Evolutionary conservation across 192 early-diverging fungal genomes (phyloP).

Genomic region (Backusella morwellensis): DNA sequence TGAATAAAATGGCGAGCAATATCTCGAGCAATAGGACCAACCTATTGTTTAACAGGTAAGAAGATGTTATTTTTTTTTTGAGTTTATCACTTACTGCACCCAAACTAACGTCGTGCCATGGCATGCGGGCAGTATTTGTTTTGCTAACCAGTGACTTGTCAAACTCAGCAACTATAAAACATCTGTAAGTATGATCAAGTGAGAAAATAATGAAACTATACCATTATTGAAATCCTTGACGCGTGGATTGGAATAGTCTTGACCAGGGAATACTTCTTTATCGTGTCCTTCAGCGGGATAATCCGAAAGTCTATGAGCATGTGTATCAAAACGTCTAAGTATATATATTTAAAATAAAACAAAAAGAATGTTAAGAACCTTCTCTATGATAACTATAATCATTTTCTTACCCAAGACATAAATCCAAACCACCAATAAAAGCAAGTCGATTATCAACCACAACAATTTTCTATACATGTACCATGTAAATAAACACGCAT

Average conservation of each 20-base stretch:
- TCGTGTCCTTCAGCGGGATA: constrained; percentile 46
- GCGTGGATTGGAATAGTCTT: constrained; percentile 89
- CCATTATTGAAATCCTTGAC: constrained; percentile 71
- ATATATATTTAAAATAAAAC: background rate
- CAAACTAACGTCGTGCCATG: constrained; percentile 86
- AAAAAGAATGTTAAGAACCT: background rate
- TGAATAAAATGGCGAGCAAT: constrained; percentile 87
- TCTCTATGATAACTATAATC: background rate
- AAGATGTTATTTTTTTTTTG: background rate
- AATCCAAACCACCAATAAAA: constrained; percentile 82
- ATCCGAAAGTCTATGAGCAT: constrained; percentile 74
- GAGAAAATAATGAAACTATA: constrained; percentile 18
- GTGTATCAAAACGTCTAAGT: constrained; percentile 85
- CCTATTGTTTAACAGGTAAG: constrained; percentile 9
- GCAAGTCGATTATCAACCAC: constrained; percentile 76
- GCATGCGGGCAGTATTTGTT: constrained; percentile 62
- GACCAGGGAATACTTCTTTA: constrained; percentile 59
- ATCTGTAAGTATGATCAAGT: background rate
- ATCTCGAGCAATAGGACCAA: constrained; percentile 75
- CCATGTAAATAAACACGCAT: background rate
- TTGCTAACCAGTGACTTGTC: constrained; percentile 39
- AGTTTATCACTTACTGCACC: constrained; percentile 49
- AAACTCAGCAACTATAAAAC: constrained; percentile 20
- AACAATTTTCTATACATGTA: constrained; percentile 61
- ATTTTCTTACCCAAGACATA: constrained; percentile 66